These are phyloP conservation scores for Cladophialophora carrionii DNA, from an alignment of 2,329 filamentous ascomycete genomes.

Conservation along the genomic window DNA sequence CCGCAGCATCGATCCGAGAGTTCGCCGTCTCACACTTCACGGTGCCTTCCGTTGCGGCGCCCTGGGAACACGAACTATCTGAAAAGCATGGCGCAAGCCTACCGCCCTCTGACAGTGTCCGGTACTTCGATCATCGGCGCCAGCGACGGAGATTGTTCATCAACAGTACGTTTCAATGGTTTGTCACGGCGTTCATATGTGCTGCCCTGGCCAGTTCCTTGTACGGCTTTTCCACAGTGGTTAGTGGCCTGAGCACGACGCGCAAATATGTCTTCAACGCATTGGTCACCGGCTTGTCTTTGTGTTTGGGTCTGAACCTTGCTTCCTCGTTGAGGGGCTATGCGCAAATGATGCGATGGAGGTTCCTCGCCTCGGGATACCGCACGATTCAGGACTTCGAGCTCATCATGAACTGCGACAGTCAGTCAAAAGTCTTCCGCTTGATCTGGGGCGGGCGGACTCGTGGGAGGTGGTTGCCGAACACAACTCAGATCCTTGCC, in stretches of 20 bases:
- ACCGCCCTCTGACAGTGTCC: constrained; percentile 22
- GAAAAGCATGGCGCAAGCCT: constrained; percentile 24
- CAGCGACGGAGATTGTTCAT: constrained; percentile 28
- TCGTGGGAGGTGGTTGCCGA: constrained; percentile 19
- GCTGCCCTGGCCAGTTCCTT: constrained; percentile 25
- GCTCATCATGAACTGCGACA: constrained; percentile 30
- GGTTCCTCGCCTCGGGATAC: constrained; percentile 31
- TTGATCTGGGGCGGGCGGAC: constrained; percentile 32
- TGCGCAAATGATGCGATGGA: constrained; percentile 33
- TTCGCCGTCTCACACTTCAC: constrained; percentile 29
- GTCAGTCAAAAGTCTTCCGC: constrained; percentile 27
- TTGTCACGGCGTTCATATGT: constrained; percentile 31
- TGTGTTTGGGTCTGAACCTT: constrained; percentile 28
- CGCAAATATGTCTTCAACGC: constrained; percentile 33
- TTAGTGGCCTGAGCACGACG: constrained; percentile 17
- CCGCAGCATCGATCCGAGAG: constrained; percentile 22
- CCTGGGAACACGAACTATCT: constrained; percentile 31
- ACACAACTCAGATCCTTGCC: constrained; percentile 29
- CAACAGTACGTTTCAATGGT: constrained; percentile 29
- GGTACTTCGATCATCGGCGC: constrained; percentile 29
- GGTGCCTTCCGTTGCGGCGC: constrained; percentile 24
- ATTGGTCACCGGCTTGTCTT: constrained; percentile 21
- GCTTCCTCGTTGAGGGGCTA: constrained; percentile 28
- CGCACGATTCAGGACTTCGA: constrained; percentile 24
- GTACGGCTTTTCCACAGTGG: constrained; percentile 23